Base-by-base conservation (phyloP, 1,284 basidiomycete species). In the Moesziomyces parantarcticus region DNA sequence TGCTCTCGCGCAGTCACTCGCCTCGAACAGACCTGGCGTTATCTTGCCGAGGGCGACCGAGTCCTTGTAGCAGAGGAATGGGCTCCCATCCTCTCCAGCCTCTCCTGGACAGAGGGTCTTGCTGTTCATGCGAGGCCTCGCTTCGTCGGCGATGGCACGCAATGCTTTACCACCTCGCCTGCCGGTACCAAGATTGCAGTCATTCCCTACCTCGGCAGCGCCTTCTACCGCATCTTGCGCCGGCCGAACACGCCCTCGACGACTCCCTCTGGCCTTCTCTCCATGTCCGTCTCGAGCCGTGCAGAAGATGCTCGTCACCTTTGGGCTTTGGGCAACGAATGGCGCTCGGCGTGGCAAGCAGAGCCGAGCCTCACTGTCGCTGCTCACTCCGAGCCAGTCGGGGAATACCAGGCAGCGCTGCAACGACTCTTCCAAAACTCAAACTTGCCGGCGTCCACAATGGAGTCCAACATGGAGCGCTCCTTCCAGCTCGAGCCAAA, bases 1-100 rank as follows among this genome's bases (percentile, higher is more conserved):
- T 83, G 81, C 51, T 83, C 81, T n/a, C 67, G 82, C 20, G 69
- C 81, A 1, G 76, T 83, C 26, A 75, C 79, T 6, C 52, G 76
- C n/a, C 61, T 83, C 2, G 75, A 79, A 42, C 55, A 65, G 41
- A 69, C 79, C 1, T 83, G 82, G 82, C 76, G 79, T 21, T 77
- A 63, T 10, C 46, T 83, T 42, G 77, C 79, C 22, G 62, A 69
- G 36, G 67, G 62, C 16, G 76, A 81, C 42, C 71, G 76, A 5
- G 56, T 58, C 13, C 42, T 80, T 29, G 65, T 83, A 23, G 71
- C 68, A 11, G 50, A 65, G 20, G 61, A 72, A 14, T 83, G 80
- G 81, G 69, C 76, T 9, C 72, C 76, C 10, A 50, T 64, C 40
- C 57, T 83, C 14, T 76, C 75, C 9, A 64, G 64, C 46, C 53